Percentiles rank a stretch among this genome's conserved stretches.
Evolutionary conservation across 495 filamentous ascomycete species (phyloP).

Genomic region (Penicillium herquei): DNA sequence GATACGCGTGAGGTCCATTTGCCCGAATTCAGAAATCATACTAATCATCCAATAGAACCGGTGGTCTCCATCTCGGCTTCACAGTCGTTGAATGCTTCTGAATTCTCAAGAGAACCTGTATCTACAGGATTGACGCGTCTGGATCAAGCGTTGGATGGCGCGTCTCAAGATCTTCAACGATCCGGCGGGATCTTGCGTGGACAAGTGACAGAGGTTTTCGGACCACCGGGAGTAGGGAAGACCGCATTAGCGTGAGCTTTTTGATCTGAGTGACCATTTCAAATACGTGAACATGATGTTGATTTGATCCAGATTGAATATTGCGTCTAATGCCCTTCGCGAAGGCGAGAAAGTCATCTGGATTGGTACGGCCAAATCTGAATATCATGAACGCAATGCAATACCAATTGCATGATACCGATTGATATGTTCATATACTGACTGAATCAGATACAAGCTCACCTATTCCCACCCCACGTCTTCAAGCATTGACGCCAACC

Average conservation of each 20-base stretch:
- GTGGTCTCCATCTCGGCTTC: slow-evolving; percentile 88
- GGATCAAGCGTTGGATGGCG: slow-evolving; percentile 48
- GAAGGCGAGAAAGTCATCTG: slow-evolving; percentile 70
- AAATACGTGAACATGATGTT: not conserved
- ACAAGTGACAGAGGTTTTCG: slow-evolving; percentile 84
- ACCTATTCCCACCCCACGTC: slow-evolving; percentile 37
- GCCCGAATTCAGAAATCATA: not conserved
- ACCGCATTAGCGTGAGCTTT: slow-evolving; percentile 70
- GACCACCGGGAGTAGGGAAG: slow-evolving; percentile 86
- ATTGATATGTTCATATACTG: too few relatives aligned
- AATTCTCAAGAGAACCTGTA: slow-evolving; percentile 49
- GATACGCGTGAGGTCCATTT: slow-evolving; percentile 24
- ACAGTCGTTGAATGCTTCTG: slow-evolving; percentile 69
- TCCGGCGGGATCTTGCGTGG: slow-evolving; percentile 60
- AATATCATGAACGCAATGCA: not conserved
- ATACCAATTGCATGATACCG: slow-evolving; percentile 2
- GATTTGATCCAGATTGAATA: slow-evolving; percentile 57
- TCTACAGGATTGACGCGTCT: slow-evolving; percentile 65
- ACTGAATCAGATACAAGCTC: slow-evolving; percentile 46
- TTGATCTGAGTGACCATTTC: not conserved
- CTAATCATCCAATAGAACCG: slow-evolving; percentile 37
- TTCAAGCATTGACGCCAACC: slow-evolving; percentile 33
- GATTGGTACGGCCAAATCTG: slow-evolving; percentile 62
- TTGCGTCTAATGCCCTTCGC: slow-evolving; percentile 60
- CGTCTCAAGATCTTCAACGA: slow-evolving; percentile 6